These are phyloP conservation scores for Tuber magnatum DNA, from an alignment of 495 filamentous ascomycete genomes.

Conservation along the genomic window DNA sequence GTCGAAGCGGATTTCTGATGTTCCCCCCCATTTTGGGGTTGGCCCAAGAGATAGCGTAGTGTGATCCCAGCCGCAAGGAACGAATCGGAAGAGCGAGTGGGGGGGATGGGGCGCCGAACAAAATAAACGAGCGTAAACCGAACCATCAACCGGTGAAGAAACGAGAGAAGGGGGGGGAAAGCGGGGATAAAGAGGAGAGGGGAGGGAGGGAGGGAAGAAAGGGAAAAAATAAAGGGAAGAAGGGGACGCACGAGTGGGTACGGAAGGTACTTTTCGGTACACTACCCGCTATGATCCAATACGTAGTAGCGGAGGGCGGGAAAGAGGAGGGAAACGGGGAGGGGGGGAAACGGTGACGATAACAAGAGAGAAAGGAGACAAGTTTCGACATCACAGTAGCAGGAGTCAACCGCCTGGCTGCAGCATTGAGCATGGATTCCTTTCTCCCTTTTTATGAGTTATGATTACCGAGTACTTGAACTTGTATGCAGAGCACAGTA, in stretches of 20 bases:
- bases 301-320: not conserved
- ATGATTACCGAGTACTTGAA: not conserved
- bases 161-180: slow-evolving; percentile 14
- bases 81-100: not conserved
- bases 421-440: not conserved
- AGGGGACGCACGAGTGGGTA: slow-evolving; percentile 16
- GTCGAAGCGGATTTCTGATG: not conserved
- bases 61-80: not conserved
- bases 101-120: slow-evolving; percentile 18
- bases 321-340: slow-evolving; percentile 23
- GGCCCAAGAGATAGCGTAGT: not conserved
- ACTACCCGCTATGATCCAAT: not conserved
- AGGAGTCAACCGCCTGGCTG: not conserved
- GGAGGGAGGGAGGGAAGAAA: slow-evolving; percentile 5
- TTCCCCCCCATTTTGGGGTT: not conserved
- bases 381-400: not conserved
- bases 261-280: slow-evolving; percentile 2
- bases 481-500: not conserved
- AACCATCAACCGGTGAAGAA: slow-evolving; percentile 12
- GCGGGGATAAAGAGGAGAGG: slow-evolving; percentile 16
- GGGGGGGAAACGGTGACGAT: slow-evolving; percentile 1
- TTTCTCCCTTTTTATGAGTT: not conserved
- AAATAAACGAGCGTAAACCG: slow-evolving; percentile 12
- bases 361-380: not conserved
- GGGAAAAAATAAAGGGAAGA: not conserved